Evolutionary conservation across 2,329 filamentous ascomycete genomes (phyloP), one percentile per base, ranked within the genome.

Genomic region (Endothia cerciana): DNA sequence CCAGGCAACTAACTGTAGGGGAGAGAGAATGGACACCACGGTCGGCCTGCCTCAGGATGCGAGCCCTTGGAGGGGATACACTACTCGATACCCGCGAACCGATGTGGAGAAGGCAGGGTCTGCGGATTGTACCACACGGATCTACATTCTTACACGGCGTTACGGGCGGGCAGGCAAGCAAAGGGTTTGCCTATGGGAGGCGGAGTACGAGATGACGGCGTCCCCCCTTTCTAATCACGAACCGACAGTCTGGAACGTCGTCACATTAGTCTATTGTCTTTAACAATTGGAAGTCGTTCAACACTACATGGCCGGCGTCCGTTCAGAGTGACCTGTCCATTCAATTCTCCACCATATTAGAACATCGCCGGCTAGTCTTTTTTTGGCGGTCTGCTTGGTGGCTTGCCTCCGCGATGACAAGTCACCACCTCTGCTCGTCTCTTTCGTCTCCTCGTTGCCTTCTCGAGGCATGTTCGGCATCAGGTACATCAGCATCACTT

Each of bases 81-180:
- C 25, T n/a, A n/a, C 19, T 19, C 51, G 51, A 55, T 55, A 36
- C 28, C 36, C 8, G 40, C 40, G 28, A 43, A n/a, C n/a, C 47
- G 47, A 28, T 40, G 43, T 63, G 47, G 47, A 25, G 28, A 22
- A 55, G 36, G 40, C 13, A 47, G 7, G 36, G 28, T n/a, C 51
- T n/a, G 30, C 28, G 51, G 28, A 36, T 15, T 41, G 47, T 30
- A 51, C 22, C 25, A 30, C 47, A 51, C 47, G 58, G 51, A 49
- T 67, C 53, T 62, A 62, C 65, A 67, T 67, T 62, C 41, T 66
- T 30, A 36, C 41, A 61, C 58, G 65, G 65, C 62, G 65, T 67
- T 65, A n/a, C 30, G 51, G 51, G 36, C 13, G 28, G 47, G 25
- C 25, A 51, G 47, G 47, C 13, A 28, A 25, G 5, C 11, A 25